Evolutionary conservation across 495 filamentous ascomycete species (phyloP).

Genomic region (Gamarada debralockiae): DNA sequence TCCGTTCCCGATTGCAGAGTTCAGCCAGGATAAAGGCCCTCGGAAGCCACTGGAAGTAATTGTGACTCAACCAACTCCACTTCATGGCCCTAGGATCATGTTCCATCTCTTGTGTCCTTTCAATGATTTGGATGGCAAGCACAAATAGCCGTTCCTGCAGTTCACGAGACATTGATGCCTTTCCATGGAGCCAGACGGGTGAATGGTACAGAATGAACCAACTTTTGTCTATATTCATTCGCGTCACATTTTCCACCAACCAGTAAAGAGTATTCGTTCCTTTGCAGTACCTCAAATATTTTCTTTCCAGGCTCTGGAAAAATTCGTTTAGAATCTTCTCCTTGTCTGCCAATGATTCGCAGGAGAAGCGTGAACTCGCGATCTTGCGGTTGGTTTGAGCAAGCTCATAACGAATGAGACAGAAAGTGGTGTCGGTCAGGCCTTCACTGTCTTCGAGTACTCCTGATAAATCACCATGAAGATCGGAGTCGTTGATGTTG

Average conservation of each 20-base stretch:
- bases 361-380: not conserved
- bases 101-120: not conserved
- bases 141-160: not conserved
- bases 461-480: constrained; percentile 58
- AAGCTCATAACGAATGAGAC: constrained; percentile 59
- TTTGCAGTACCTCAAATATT: not conserved
- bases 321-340: not conserved
- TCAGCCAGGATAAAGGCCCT: not conserved
- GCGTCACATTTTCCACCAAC: not conserved
- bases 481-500: constrained; percentile 76
- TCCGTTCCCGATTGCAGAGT: not conserved
- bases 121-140: not conserved
- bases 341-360: not conserved
- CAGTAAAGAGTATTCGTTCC: not conserved
- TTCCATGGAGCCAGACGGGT: too few relatives aligned
- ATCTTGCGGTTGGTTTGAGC: not conserved
- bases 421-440: constrained; percentile 75
- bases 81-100: not conserved
- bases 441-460: constrained; percentile 52
- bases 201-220: not conserved
- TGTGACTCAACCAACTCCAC: not conserved
- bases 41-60: not conserved
- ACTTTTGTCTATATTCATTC: not conserved
- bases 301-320: not conserved
- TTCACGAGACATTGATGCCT: not conserved